phyloP scores from a whole-genome alignment of 2,329 filamentous ascomycete species.

The Pezicula carpinea region DNA sequence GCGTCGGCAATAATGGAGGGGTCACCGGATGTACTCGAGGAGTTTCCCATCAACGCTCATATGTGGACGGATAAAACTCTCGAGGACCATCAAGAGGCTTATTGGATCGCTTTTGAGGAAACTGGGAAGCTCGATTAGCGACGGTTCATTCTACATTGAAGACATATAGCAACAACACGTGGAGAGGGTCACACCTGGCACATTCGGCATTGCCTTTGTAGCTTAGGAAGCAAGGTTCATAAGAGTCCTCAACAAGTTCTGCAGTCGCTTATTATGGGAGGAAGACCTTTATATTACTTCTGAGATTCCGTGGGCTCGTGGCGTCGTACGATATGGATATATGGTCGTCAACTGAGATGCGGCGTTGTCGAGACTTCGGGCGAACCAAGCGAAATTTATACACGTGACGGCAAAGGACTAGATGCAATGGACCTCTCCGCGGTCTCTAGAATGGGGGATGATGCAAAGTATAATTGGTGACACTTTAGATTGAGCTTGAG shows the following conservation, averaged over 20 bases:
- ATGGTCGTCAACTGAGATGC: constrained; percentile 16
- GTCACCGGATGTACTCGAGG: constrained; percentile 22
- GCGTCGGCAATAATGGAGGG: constrained; percentile 16
- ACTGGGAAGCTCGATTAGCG: constrained; percentile 18
- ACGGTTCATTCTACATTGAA: constrained; percentile 14
- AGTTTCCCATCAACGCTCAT: constrained; percentile 20
- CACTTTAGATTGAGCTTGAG: no score
- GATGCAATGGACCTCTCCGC: no score
- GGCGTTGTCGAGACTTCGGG: constrained; percentile 14
- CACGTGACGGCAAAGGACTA: no score
- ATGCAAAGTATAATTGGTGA: no score
- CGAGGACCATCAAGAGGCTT: constrained; percentile 17
- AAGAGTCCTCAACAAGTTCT: constrained; percentile 6
- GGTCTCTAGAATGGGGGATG: no score
- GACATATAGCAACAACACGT: constrained; percentile 27
- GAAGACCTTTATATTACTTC: constrained; percentile 6
- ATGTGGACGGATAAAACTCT: constrained; percentile 16
- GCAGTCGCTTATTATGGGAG: constrained; percentile 10
- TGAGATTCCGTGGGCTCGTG: constrained; percentile 15
- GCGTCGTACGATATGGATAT: constrained; percentile 23
- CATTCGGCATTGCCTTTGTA: constrained; percentile 20
- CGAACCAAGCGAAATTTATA: constrained; percentile 13
- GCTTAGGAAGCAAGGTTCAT: constrained; percentile 13
- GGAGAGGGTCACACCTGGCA: constrained; percentile 27
- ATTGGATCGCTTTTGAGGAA: constrained; percentile 7